Evolutionary conservation across 768 basidiomycete species (phyloP).

Genomic region (Boletus coccyginus): DNA sequence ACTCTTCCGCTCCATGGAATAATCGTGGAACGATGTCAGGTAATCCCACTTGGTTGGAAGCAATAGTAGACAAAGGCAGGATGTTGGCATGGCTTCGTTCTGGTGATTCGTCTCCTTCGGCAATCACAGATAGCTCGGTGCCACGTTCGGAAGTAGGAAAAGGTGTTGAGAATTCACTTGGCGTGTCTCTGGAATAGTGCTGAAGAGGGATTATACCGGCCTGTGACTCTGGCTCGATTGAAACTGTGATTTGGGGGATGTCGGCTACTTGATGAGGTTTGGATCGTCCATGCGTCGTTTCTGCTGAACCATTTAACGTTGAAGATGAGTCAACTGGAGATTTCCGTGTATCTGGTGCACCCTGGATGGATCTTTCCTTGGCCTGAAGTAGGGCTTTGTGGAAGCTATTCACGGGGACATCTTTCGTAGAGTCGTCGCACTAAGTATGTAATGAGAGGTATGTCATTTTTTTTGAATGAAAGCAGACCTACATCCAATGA

Average conservation of each 20-base stretch:
- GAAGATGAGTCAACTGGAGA: background rate
- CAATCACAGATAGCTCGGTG: conserved; percentile 64
- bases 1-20: background rate
- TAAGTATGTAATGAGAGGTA: conserved; percentile 22
- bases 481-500: conserved; percentile 45
- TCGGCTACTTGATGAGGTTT: conserved; percentile 2
- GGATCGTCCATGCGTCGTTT: background rate
- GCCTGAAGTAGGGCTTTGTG: conserved; percentile 43
- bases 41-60: background rate
- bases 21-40: background rate
- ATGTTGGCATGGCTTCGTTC: conserved; percentile 34
- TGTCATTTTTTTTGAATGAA: background rate
- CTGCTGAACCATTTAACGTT: background rate
- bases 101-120: conserved; percentile 62
- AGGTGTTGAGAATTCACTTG: conserved; percentile 1
- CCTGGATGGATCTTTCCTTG: conserved; percentile 21
- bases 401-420: conserved; percentile 48
- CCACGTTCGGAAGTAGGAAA: conserved; percentile 24
- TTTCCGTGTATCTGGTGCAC: background rate
- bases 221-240: conserved; percentile 3
- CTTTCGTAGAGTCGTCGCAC: conserved; percentile 36
- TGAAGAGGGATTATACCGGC: background rate
- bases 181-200: background rate
- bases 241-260: conserved; percentile 6
- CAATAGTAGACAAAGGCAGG: background rate